Conservation (phyloP, 2,329 filamentous ascomycete species). For the Verticillium dahliae region DNA sequence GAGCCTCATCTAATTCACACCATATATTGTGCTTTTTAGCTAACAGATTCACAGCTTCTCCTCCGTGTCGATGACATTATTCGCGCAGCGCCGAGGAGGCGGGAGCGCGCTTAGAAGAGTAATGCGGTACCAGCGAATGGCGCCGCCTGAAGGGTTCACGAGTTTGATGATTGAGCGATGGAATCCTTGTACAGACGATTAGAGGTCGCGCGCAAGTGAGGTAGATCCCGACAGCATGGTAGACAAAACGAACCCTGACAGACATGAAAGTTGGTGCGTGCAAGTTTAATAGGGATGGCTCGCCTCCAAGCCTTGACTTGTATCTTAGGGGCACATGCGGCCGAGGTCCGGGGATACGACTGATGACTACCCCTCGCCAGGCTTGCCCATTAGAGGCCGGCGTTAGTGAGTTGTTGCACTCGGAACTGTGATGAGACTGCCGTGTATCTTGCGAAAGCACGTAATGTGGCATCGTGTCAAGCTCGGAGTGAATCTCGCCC, state of each 20-base stretch:
- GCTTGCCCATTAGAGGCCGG: background rate
- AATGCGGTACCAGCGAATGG: background rate
- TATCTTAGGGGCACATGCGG: background rate
- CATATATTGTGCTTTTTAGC: background rate
- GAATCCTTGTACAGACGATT: background rate
- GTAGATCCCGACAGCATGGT: background rate
- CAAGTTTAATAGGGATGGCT: background rate
- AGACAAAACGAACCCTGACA: background rate
- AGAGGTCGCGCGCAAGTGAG: background rate
- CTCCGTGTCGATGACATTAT: constrained; percentile 98
- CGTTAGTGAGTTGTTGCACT: background rate
- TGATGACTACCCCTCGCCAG: background rate
- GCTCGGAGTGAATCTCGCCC: background rate
- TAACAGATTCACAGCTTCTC: constrained; percentile 56
- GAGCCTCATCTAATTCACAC: constrained; percentile 24
- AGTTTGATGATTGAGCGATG: constrained; percentile 1
- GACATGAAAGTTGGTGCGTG: background rate
- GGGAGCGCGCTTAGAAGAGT: constrained; percentile 59
- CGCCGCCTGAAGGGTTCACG: background rate
- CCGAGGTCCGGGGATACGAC: background rate
- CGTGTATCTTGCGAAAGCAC: background rate
- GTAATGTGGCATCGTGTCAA: background rate
- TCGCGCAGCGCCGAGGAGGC: constrained; percentile 77
- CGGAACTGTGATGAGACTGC: background rate
- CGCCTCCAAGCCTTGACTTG: background rate